Percentiles rank a stretch among this genome's conserved stretches.
Evolutionary conservation across 2,329 filamentous ascomycete species (phyloP).

Genomic region (Fusarium begoniae): DNA sequence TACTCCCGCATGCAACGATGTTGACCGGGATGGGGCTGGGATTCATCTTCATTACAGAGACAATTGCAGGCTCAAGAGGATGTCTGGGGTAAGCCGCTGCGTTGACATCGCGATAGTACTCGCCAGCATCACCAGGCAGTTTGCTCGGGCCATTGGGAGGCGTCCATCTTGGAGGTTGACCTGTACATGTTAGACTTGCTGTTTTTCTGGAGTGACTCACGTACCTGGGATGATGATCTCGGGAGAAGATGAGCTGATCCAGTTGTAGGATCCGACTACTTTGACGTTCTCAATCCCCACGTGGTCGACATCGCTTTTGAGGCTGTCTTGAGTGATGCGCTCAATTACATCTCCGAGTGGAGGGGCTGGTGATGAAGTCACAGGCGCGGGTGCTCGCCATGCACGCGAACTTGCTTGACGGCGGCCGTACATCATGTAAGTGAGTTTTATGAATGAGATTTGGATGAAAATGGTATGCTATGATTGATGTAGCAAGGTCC

Average conservation of each 20-base stretch:
- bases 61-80: conserved; percentile 60
- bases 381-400: too few relatives aligned
- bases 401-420: not conserved
- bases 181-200: conserved; percentile 13
- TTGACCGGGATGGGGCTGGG: conserved; percentile 51
- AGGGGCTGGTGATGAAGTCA: conserved; percentile 15
- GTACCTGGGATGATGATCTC: conserved; percentile 57
- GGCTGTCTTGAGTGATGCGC: conserved; percentile 10
- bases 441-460: not conserved
- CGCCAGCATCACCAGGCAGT: conserved; percentile 51
- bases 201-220: not conserved
- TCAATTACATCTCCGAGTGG: conserved; percentile 40
- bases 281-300: conserved; percentile 49
- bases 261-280: conserved; percentile 60
- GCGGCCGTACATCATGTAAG: not conserved
- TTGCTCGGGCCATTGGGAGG: not conserved
- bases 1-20: conserved; percentile 70
- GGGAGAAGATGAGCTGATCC: conserved; percentile 52
- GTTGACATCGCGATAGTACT: conserved; percentile 65
- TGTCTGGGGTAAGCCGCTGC: conserved; percentile 59
- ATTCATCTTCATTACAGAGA: conserved; percentile 48
- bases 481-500: not conserved
- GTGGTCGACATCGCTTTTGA: not conserved
- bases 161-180: conserved; percentile 39
- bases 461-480: fast-evolving